Percentiles rank a stretch among this genome's conserved stretches.
phyloP scores from a whole-genome alignment of 371 early-diverging fungal species.

The Mortierella sp. region DNA sequence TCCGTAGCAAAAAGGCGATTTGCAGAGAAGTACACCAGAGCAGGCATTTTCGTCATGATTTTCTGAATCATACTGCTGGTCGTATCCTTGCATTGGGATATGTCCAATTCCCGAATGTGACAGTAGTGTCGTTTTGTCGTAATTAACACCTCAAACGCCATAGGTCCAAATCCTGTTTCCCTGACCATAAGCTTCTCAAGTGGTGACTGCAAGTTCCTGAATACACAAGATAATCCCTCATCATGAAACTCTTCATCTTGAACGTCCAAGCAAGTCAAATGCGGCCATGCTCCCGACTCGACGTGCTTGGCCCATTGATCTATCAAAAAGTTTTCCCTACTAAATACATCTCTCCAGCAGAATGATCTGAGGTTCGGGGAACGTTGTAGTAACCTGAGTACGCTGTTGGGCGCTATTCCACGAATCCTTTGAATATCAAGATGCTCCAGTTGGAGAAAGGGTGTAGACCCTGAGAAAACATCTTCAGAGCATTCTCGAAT shows the following conservation, averaged over 20 bases:
- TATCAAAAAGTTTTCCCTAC: not conserved
- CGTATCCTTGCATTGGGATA: not conserved
- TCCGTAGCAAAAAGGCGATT: not conserved
- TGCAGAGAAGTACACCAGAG: not conserved
- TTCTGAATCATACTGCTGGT: not conserved
- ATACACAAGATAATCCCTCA: not conserved
- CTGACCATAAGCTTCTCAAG: not conserved
- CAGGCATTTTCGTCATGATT: not conserved
- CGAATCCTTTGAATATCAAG: not conserved
- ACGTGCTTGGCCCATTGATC: not conserved
- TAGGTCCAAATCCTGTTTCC: not conserved
- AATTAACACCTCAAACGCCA: not conserved
- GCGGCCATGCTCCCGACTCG: not conserved
- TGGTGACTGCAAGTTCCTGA: too few relatives aligned
- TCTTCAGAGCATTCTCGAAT: not conserved
- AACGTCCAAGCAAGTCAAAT: not conserved
- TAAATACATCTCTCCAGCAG: not conserved
- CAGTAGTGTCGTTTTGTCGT: not conserved
- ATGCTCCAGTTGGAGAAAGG: not conserved
- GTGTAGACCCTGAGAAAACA: not conserved
- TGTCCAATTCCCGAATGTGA: not conserved
- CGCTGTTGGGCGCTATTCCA: not conserved
- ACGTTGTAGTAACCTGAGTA: not conserved
- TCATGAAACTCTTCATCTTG: not conserved
- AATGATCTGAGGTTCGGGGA: not conserved